Percentiles rank a stretch among this genome's conserved stretches.
Conservation (phyloP, 176 grass and related monocot species). For the Juncus effusus region DNA sequence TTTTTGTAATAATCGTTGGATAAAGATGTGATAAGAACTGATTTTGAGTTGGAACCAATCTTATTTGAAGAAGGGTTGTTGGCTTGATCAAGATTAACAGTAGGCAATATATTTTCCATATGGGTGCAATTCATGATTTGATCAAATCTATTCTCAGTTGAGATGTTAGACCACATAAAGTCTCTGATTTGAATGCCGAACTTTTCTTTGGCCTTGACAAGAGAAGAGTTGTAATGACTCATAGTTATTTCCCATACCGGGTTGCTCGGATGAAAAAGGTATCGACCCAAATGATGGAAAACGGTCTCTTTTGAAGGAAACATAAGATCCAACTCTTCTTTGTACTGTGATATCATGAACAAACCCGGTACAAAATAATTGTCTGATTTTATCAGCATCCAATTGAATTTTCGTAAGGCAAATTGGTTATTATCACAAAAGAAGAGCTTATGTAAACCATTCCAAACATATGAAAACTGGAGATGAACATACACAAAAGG, state of each 20-base stretch:
- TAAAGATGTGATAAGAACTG: constrained; percentile 53
- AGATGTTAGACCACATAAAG: constrained; percentile 31
- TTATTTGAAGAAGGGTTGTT: not conserved
- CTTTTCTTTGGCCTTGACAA: constrained; percentile 36
- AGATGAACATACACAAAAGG: constrained; percentile 51
- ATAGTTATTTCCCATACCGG: constrained; percentile 46
- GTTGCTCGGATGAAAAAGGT: constrained; percentile 70
- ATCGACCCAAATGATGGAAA: constrained; percentile 72
- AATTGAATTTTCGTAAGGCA: constrained; percentile 47
- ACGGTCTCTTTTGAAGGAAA: constrained; percentile 57
- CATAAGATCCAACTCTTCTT: constrained; percentile 57
- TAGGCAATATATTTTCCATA: constrained; percentile 44
- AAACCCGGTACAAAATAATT: constrained; percentile 58
- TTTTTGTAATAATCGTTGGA: constrained; percentile 48
- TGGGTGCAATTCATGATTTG: constrained; percentile 38
- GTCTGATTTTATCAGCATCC: constrained; percentile 58
- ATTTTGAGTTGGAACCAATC: constrained; percentile 31
- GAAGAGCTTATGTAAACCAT: constrained; percentile 38
- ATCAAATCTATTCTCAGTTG: constrained; percentile 31
- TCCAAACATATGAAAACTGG: constrained; percentile 34
- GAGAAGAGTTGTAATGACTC: constrained; percentile 51
- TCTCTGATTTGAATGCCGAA: constrained; percentile 47
- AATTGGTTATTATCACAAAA: constrained; percentile 66
- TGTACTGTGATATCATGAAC: constrained; percentile 54
- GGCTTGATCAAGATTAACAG: not conserved